Base-by-base conservation (phyloP, 2,329 filamentous ascomycete species). In the Talaromyces verruculosus region DNA sequence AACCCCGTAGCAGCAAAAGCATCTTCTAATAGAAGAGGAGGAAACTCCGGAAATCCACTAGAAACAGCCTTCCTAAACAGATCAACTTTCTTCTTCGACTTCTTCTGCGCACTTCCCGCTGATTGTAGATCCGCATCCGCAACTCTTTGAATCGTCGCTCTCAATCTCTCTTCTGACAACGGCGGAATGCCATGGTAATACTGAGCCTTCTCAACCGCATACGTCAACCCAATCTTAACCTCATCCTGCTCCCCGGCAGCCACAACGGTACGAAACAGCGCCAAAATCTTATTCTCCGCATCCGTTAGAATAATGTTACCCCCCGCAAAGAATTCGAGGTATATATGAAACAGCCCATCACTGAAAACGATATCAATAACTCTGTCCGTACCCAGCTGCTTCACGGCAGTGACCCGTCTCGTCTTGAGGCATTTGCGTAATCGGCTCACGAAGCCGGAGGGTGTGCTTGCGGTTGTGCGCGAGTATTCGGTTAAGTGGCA, bases 241-340 rank as follows among this genome's bases (percentile, higher is more conserved):
- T 91, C 88, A 73, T 97, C 93, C 73, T 96, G 90, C n/a, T 91
- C 90, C 61, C 91, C 89, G 2, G 90, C 91, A 71, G 93, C 91
- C 4, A 87, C 82, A 1, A 98, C 94, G 69, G 90, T 89, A 64
- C 95, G 88, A 70, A 95, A 82, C 22, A 99, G 80, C 0, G 91
- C 88, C 41, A 98, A 77, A 64, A 98, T 93, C 68, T 90, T 95
- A 62, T 93, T 82, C 28, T 96, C 89, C 61, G 84, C 85, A 75
- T 98, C 93, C 2, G 95, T 97, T 63, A 99, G 84, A 68, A 99
- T 92, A 67, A 99, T 89, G 75, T 99, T 99, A 55, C 95, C 95
- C 62, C 91, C 91, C 0, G 95, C 94, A 76, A 97, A 99, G 81
- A 99, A 99, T 79, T 99, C 95, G 33, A 99, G 82, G 75, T 92